Evolutionary conservation across 805 yeast genomes (phyloP), one percentile per base, ranked within the genome.

Genomic region (Scheffersomyces stipitis): DNA sequence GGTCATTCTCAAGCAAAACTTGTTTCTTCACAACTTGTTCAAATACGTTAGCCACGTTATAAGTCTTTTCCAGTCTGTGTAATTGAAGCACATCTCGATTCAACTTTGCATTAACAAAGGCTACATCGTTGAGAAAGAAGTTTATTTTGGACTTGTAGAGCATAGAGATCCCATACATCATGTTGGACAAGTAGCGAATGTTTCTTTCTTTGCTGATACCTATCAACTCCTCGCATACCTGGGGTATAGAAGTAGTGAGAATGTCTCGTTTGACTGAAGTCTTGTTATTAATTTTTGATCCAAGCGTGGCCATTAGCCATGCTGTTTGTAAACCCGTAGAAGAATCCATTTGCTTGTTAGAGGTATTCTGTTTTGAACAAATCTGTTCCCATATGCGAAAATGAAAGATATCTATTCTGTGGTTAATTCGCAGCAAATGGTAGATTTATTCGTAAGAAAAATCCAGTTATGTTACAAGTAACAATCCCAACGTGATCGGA

Each of bases 91-190:
- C 7, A 18, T 33, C 36, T 31, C 26, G n/a, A 15, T 20, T 26
- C 15, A 44, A 26, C 24, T 34, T 31, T 14, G 36, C 31, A 16
- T 34, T 37, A n/a, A 39, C 17, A 3, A 34, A 29, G 1, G 45
- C 41, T 2, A 61, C 34, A 36, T 69, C 73, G 15, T 47, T 48
- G n/a, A 63, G 65, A 44, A 73, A 66, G 45, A 69, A 70, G 3
- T 68, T 69, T 0, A 74, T 66, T 49, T 80, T 75, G 18, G 73
- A 71, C 38, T 65, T 73, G 49, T 73, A 75, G 18, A 71, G 60
- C 30, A 78, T 43, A 1, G 76, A 58, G 1, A 75, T 57, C 0
- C 83, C 83, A 45, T 71, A 66, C 38, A 78, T 49, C 7, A 78
- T 52, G 33, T 56, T 68, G 0, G 80, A 71, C 0, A 64, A 52